Evolutionary conservation across 257 asterid species (phyloP).

Genomic region (Nicotiana obtusifolia): DNA sequence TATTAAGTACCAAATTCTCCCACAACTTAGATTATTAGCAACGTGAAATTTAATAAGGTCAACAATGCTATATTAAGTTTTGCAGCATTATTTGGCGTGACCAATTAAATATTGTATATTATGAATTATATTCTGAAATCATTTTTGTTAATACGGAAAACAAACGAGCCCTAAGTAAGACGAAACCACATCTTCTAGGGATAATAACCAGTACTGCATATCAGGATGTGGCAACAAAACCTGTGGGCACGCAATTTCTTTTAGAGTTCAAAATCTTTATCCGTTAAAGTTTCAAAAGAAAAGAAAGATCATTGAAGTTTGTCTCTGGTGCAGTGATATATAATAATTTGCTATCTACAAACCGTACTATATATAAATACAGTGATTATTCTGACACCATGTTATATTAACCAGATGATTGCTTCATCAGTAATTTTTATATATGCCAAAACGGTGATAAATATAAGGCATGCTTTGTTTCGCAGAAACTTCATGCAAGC

Average conservation of each 20-base stretch:
- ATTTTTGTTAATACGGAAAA: background rate
- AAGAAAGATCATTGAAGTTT: background rate
- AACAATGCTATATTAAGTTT: too few species aligned
- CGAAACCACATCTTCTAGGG: background rate
- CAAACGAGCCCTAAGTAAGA: background rate
- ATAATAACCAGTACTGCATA: background rate
- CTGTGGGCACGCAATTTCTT: background rate
- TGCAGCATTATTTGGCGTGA: too few species aligned
- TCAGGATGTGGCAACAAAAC: background rate
- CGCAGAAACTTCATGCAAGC: background rate
- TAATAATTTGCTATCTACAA: background rate
- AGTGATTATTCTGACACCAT: constrained; percentile 4
- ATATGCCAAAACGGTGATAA: background rate
- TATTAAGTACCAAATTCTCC: background rate
- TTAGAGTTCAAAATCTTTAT: background rate
- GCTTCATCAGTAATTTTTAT: background rate
- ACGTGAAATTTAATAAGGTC: background rate
- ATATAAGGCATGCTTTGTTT: background rate
- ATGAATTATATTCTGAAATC: background rate
- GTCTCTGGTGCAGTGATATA: background rate
- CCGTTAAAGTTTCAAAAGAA: background rate
- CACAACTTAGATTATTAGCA: background rate
- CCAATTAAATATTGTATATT: background rate
- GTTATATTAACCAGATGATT: background rate
- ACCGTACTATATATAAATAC: background rate